Evolutionary conservation across 306 rosid species (phyloP).

Genomic region (Ceratonia siliqua): DNA sequence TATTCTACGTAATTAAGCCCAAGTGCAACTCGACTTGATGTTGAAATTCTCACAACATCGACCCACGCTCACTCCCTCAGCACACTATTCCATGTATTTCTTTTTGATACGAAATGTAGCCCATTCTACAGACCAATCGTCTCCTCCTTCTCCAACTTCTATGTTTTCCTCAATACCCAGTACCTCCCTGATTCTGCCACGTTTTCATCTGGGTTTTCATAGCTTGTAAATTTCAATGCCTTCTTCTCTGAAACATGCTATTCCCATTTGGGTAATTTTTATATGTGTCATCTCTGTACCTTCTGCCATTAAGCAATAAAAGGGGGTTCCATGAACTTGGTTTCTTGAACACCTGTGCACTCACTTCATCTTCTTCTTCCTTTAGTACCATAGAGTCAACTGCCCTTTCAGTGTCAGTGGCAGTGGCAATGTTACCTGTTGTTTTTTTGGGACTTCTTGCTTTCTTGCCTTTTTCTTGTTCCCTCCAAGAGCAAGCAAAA

Average conservation of each 20-base stretch:
- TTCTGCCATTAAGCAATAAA: slow-evolving; percentile 5
- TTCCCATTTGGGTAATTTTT: slow-evolving; percentile 1
- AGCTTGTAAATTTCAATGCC: not conserved
- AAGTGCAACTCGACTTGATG: slow-evolving; percentile 42
- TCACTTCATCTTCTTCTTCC: slow-evolving; percentile 14
- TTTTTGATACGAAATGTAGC: slow-evolving; percentile 56
- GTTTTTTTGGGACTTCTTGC: slow-evolving; percentile 34
- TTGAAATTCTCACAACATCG: slow-evolving; percentile 60
- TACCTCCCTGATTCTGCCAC: slow-evolving; percentile 48
- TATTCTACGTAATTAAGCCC: slow-evolving; percentile 49
- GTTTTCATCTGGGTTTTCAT: slow-evolving; percentile 17
- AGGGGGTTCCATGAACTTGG: slow-evolving; percentile 25
- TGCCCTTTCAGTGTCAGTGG: slow-evolving; percentile 37
- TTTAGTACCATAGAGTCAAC: slow-evolving; percentile 13
- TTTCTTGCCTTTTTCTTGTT: slow-evolving; percentile 45
- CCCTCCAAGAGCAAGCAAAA: slow-evolving; percentile 39
- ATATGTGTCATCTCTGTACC: slow-evolving; percentile 6
- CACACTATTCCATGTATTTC: slow-evolving; percentile 65
- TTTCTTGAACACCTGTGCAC: slow-evolving; percentile 8
- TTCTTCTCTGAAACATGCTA: not conserved
- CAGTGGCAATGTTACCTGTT: slow-evolving; percentile 43
- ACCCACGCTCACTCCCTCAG: slow-evolving; percentile 58
- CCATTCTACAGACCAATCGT: slow-evolving; percentile 88
- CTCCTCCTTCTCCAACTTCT: slow-evolving; percentile 62
- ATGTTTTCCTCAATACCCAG: slow-evolving; percentile 46